Conservation (phyloP, 2,329 filamentous ascomycete genomes). For the Claviceps sp. region DNA sequence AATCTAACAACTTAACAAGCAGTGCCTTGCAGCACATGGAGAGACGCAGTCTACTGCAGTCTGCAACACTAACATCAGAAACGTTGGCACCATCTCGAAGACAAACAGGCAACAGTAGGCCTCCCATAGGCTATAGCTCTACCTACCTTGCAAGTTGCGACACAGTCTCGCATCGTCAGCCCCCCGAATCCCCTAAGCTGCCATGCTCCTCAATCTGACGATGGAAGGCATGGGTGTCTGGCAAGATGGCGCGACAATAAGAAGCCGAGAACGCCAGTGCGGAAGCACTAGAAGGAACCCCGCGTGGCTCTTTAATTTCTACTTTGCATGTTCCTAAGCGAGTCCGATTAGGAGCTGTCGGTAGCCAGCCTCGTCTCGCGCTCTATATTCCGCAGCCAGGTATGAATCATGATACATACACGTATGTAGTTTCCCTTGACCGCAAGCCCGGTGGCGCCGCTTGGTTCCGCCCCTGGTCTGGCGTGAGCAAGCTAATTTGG, state of each 20-base stretch:
- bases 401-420: no score
- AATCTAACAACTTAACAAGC: no score
- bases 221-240: neutral
- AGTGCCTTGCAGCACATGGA: no score
- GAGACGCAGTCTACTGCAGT: no score
- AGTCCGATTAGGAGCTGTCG: slow-evolving; percentile 2
- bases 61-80: no score
- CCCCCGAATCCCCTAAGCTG: no score
- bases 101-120: no score
- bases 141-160: no score
- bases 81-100: no score
- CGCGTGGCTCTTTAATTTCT: slow-evolving; percentile 4
- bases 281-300: slow-evolving; percentile 4
- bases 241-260: neutral
- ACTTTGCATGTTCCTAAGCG: slow-evolving; percentile 4
- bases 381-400: no score
- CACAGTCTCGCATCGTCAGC: no score
- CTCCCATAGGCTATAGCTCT: no score
- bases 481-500: neutral
- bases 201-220: neutral
- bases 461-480: slow-evolving; percentile 4
- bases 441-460: neutral
- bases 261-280: neutral
- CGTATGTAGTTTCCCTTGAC: slow-evolving; percentile 1
- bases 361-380: neutral